Evolutionary conservation across 2,329 filamentous ascomycete species (phyloP).

Genomic region (Diplocarpon mali): DNA sequence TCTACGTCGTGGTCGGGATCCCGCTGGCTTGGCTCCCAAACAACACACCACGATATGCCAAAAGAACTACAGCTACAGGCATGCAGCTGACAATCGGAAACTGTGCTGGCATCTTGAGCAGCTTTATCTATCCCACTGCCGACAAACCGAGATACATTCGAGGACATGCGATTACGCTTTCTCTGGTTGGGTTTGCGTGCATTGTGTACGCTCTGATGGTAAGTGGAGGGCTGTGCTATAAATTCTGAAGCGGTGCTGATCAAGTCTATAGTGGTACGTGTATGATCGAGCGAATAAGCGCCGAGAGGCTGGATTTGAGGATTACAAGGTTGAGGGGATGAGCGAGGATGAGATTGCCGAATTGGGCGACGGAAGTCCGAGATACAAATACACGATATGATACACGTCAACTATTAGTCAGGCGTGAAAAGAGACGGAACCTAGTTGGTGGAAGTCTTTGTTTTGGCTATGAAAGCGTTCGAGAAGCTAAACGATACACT

Average conservation of each 20-base stretch:
- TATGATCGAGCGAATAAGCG: slow-evolving; percentile 29
- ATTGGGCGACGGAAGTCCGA: slow-evolving; percentile 32
- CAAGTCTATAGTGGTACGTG: background rate
- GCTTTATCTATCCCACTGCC: slow-evolving; percentile 39
- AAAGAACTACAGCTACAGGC: slow-evolving; percentile 47
- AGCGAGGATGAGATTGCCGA: slow-evolving; percentile 33
- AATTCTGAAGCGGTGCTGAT: slow-evolving; percentile 19
- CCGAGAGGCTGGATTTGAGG: slow-evolving; percentile 29
- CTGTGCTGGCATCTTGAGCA: slow-evolving; percentile 46
- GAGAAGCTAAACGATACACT: too few relatives aligned
- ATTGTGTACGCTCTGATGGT: slow-evolving; percentile 33
- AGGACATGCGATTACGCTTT: slow-evolving; percentile 41
- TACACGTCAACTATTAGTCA: too few relatives aligned
- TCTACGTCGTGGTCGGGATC: slow-evolving; percentile 35
- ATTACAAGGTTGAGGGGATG: slow-evolving; percentile 33
- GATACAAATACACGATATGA: slow-evolving; percentile 19
- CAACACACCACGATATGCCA: slow-evolving; percentile 50
- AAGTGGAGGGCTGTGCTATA: slow-evolving; percentile 7
- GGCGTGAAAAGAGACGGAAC: too few relatives aligned
- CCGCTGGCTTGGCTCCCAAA: slow-evolving; percentile 32
- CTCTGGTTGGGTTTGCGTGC: slow-evolving; percentile 32
- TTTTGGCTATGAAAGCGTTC: too few relatives aligned
- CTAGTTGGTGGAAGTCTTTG: too few relatives aligned
- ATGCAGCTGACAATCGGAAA: slow-evolving; percentile 50
- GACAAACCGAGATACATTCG: slow-evolving; percentile 36